Evolutionary conservation across 2,329 filamentous ascomycete species (phyloP).

Genomic region (Pseudogymnoascus sp.): DNA sequence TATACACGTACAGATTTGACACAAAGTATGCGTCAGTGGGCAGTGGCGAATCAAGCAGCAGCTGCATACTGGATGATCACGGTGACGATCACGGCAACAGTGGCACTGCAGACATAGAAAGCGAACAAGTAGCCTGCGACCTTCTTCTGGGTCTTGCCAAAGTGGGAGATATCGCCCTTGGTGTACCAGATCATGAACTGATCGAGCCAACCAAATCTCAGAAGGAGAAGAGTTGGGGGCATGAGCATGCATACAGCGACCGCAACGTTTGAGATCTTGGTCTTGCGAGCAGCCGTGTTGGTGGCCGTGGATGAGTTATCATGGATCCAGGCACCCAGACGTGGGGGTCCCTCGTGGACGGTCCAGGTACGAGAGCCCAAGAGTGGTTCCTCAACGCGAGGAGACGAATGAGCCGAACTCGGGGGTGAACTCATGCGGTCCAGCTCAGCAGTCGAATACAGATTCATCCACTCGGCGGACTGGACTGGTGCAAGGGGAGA

Average conservation of each 20-base stretch:
- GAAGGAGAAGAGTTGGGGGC: conserved; percentile 23
- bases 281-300: conserved; percentile 14
- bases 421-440: conserved; percentile 11
- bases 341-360: conserved; percentile 15
- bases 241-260: conserved; percentile 23
- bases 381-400: neutral
- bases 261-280: conserved; percentile 20
- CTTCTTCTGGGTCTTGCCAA: conserved; percentile 21
- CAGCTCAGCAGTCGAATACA: conserved; percentile 22
- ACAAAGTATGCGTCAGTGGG: neutral
- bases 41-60: neutral
- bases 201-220: conserved; percentile 22
- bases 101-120: neutral
- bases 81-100: neutral
- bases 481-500: conserved; percentile 25
- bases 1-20: conserved; percentile 1
- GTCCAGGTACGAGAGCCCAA: neutral
- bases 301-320: conserved; percentile 14
- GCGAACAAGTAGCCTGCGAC: conserved; percentile 2
- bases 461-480: conserved; percentile 19
- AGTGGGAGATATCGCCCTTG: conserved; percentile 19
- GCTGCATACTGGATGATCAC: neutral
- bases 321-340: conserved; percentile 16
- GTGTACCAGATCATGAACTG: conserved; percentile 22
- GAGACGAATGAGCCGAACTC: neutral